Percentiles rank a stretch among this genome's conserved stretches.
Conservation (phyloP, 2,329 filamentous ascomycete species). For the Alternaria tenuissima region DNA sequence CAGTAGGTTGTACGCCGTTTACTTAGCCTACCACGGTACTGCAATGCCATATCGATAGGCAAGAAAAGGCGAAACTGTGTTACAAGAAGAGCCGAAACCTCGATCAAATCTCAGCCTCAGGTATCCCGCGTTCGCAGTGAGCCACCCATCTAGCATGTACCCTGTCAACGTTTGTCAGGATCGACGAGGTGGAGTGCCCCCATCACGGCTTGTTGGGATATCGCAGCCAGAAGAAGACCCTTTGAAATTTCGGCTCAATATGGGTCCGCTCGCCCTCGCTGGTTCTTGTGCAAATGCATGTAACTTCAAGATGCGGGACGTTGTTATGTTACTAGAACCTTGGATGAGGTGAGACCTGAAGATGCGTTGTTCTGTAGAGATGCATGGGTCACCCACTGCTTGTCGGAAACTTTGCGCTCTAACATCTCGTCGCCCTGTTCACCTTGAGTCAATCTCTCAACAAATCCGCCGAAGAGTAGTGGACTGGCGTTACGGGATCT, state of each 20-base stretch:
- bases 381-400: constrained; percentile 32
- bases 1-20: constrained; percentile 1
- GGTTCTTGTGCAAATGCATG: constrained; percentile 4
- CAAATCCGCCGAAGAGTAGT: constrained; percentile 20
- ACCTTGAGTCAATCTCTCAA: constrained; percentile 16
- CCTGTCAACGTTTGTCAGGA: constrained; percentile 23
- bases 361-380: constrained; percentile 39
- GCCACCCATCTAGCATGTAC: constrained; percentile 3
- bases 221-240: constrained; percentile 21
- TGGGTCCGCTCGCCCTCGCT: constrained; percentile 21
- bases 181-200: constrained; percentile 30
- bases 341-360: constrained; percentile 14
- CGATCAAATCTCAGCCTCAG: constrained; percentile 8
- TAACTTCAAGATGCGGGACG: constrained; percentile 28
- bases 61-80: background rate
- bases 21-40: constrained; percentile 1
- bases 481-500: constrained; percentile 28
- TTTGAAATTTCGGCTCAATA: constrained; percentile 3
- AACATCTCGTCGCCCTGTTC: constrained; percentile 15
- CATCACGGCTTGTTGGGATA: constrained; percentile 23
- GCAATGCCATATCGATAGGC: constrained; percentile 3
- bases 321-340: constrained; percentile 24
- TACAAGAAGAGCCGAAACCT: background rate
- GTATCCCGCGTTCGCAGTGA: constrained; percentile 11
- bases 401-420: constrained; percentile 24